Base-by-base conservation (phyloP, 768 basidiomycete species). In the Termitomyces sp. region DNA sequence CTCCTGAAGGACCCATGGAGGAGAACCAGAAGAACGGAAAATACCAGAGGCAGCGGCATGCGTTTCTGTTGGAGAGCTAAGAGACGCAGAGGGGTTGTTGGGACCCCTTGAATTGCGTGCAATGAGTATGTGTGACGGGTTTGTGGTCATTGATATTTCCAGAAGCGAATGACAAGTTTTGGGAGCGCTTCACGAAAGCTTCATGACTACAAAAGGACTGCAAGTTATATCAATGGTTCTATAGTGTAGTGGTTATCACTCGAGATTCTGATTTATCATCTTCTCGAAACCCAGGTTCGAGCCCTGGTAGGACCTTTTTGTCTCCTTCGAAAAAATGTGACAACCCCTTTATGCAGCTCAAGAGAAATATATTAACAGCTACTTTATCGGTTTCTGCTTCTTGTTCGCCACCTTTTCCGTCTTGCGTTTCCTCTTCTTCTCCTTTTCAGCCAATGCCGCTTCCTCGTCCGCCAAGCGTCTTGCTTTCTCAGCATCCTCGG, bases 61-160 rank as follows among this genome's bases (percentile, higher is more conserved):
- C 0, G 92, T 93, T 71, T 94, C 91, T 36, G 88, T 92, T 4
- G 90, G 91, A 6, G 88, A 89, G 66, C 89, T 91, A 59, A 93
- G 84, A 12, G 89, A 80, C 1, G 91, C 91, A 6, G 89, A 87
- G 3, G 88, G 86, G 65, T 89, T 89, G 65, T 86, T 85, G 4
- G 77, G 79, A 13, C 90, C 88, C 42, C 91, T 80, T 18, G 92
- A 91, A 64, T 89, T 89, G 66, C 92, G 86, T 9, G 92, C 92
- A 62, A 94, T 93, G 68, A 94, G 88, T 63, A 93, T 89, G 69
- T 93, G 91, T 8, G 91, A 87, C 1, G 91, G 91, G 69, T 93
- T 90, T 48, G 86, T 88, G 61, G 81, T 77, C 82, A 86, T 85
- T 46, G 54, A 55, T 12, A 22, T 12, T 30, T 55, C 11, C 4